A percentile compares a stretch with the other conserved stretches of the same genome.
Evolutionary conservation across 148 eudicot genomes (phyloP).

Genomic region (Chenopodium berlandieri): DNA sequence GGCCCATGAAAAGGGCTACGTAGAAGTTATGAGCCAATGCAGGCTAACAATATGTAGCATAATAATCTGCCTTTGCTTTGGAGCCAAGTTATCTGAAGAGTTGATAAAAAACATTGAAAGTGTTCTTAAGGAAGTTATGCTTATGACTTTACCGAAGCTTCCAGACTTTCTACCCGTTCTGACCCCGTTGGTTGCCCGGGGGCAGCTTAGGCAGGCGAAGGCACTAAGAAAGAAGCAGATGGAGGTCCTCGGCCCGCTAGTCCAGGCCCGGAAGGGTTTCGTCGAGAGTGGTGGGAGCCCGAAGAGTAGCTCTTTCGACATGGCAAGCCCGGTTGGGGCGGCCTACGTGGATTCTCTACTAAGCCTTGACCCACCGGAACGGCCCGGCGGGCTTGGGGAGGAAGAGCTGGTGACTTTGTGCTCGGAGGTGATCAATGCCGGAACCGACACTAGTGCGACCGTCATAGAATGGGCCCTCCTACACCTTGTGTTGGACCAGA

Average conservation of each 20-base stretch:
- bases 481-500: slow-evolving; percentile 71
- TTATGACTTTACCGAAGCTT: slow-evolving; percentile 71
- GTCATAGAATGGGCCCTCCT: slow-evolving; percentile 83
- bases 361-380: slow-evolving; percentile 41
- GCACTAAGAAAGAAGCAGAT: slow-evolving; percentile 63
- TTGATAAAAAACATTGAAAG: slow-evolving; percentile 55
- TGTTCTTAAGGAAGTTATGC: slow-evolving; percentile 81
- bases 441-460: slow-evolving; percentile 91
- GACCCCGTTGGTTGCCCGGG: slow-evolving; percentile 49
- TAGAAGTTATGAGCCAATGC: slow-evolving; percentile 77
- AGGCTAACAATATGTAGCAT: slow-evolving; percentile 78
- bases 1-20: slow-evolving; percentile 42
- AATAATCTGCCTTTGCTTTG: slow-evolving; percentile 81
- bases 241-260: slow-evolving; percentile 65
- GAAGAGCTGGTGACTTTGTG: slow-evolving; percentile 73
- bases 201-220: slow-evolving; percentile 60
- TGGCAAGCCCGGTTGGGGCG: slow-evolving; percentile 91
- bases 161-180: slow-evolving; percentile 83
- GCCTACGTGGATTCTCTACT: slow-evolving; percentile 85
- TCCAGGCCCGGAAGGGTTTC: slow-evolving; percentile 54
- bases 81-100: slow-evolving; percentile 60
- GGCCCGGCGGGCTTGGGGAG: slow-evolving; percentile 50
- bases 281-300: slow-evolving; percentile 50
- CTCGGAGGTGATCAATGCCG: slow-evolving; percentile 87
- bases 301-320: slow-evolving; percentile 35